Percentiles rank a stretch among this genome's conserved stretches.
Conservation (phyloP, 2,329 filamentous ascomycete genomes). For the Aspergillus caelatus region DNA sequence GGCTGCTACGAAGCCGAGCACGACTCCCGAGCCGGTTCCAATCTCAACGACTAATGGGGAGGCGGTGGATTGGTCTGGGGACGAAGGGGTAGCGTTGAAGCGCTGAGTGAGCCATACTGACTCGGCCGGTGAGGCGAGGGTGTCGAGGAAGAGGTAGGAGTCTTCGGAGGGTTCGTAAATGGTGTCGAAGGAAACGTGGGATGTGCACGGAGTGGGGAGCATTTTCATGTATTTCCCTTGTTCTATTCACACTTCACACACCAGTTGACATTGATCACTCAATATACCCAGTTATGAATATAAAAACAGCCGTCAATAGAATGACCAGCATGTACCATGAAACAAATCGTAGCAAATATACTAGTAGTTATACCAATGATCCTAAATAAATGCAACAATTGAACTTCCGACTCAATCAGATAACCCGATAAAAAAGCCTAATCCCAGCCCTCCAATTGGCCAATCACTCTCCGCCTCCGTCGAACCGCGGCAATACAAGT, state of each 20-base stretch:
- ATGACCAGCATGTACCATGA: neutral
- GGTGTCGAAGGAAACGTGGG: constrained; percentile 83
- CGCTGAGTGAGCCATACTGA: constrained; percentile 66
- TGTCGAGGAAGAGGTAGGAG: constrained; percentile 91
- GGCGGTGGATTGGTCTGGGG: neutral
- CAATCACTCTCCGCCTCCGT: constrained; percentile 5
- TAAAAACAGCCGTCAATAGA: neutral
- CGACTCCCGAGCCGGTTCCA: constrained; percentile 88
- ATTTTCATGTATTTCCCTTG: constrained; percentile 39
- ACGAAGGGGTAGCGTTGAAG: constrained; percentile 51
- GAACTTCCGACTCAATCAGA: neutral
- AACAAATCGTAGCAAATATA: neutral
- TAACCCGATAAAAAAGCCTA: neutral
- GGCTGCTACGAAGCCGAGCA: constrained; percentile 84
- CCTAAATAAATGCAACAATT: neutral
- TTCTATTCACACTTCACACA: neutral
- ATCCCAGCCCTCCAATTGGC: constrained; percentile 3
- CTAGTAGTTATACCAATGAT: neutral
- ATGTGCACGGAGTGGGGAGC: constrained; percentile 92
- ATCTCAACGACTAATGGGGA: constrained; percentile 76
- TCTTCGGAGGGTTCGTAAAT: constrained; percentile 97
- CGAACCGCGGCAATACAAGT: neutral
- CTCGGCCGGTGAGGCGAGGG: constrained; percentile 73
- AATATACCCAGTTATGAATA: neutral
- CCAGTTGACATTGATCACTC: neutral